These are phyloP conservation scores for Hypholoma sublateritium DNA, from an alignment of 768 basidiomycete genomes.

Conservation along the genomic window DNA sequence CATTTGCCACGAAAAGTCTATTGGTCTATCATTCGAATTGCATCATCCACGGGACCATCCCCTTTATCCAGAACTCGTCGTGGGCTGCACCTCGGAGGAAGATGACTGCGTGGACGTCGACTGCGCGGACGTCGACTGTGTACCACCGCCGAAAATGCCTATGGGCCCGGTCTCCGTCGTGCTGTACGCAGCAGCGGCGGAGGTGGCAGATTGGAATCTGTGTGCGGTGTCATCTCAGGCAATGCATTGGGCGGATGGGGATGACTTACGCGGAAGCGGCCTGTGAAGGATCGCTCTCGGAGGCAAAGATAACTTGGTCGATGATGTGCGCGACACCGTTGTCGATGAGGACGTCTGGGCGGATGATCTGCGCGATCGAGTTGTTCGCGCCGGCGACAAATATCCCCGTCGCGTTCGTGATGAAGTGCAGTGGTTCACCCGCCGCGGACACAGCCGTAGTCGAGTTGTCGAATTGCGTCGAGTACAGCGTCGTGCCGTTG, in stretches of 20 bases:
- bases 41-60: too few species aligned
- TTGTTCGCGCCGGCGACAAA: slow-evolving; percentile 45
- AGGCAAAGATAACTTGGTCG: slow-evolving; percentile 51
- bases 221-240: slow-evolving; percentile 19
- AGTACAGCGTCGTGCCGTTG: slow-evolving; percentile 70
- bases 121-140: not conserved
- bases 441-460: slow-evolving; percentile 49
- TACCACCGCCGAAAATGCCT: not conserved
- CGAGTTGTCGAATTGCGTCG: slow-evolving; percentile 40
- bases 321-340: slow-evolving; percentile 75
- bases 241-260: not conserved
- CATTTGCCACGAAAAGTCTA: too few species aligned
- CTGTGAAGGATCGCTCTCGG: slow-evolving; percentile 35
- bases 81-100: not conserved
- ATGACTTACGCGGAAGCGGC: slow-evolving; percentile 55
- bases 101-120: slow-evolving; percentile 6
- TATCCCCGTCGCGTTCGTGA: slow-evolving; percentile 53
- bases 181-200: slow-evolving; percentile 7
- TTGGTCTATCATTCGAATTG: too few species aligned
- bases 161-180: slow-evolving; percentile 16
- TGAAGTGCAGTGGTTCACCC: slow-evolving; percentile 53
- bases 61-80: not conserved
- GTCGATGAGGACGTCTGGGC: slow-evolving; percentile 55
- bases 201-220: slow-evolving; percentile 47
- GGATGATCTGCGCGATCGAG: slow-evolving; percentile 43